Base-by-base conservation (phyloP, 208 protist genomes). In the Leishmania tropica region DNA sequence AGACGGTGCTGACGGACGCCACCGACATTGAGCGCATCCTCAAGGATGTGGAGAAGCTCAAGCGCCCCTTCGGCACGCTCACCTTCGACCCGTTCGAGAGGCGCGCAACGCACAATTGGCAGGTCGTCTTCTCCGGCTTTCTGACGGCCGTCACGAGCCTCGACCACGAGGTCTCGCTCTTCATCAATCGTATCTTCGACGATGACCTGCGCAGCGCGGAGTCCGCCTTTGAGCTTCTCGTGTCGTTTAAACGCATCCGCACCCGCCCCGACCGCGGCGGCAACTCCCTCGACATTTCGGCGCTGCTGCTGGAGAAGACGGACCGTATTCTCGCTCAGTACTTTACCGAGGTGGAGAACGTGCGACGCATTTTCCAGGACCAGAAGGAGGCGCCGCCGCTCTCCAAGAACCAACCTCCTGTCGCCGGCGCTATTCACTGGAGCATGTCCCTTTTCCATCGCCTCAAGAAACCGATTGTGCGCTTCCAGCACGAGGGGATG, bases 141-240 rank as follows among this genome's bases (percentile, higher is more conserved):
- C 83, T 98, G 24, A 96, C 93, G 42, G 94, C 98, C 28, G 96
- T 98, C 31, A 88, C 91, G 8, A 94, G 92, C 65, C 97, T 99
- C 48, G 98, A 99, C 72, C 94, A 97, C 65, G 90, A 95, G 75
- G 97, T 98, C 19, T 96, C 98, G 75, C 72, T 90, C 48, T 99
- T 99, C 84, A 99, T 99, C 88, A 98, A 99, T 83, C 93, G 94
- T 62, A 98, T 98, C 68, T 99, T 99, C 89, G 97, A 99, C 84
- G 94, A 98, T 56, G 98, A 99, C 84, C 92, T 99, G 24, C 95
- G 99, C 70, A 99, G 97, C 78, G 97, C 99, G 13, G 98, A 99
- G 87, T 99, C 95, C 13, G 98, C 99, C 13, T 99, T 99, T 92
- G 97, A 99, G 75, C 89, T 99, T 56, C 89, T 99, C 45, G 91